Evolutionary conservation across 2,329 filamentous ascomycete species (phyloP).

Genomic region (Pseudogymnoascus sp.): DNA sequence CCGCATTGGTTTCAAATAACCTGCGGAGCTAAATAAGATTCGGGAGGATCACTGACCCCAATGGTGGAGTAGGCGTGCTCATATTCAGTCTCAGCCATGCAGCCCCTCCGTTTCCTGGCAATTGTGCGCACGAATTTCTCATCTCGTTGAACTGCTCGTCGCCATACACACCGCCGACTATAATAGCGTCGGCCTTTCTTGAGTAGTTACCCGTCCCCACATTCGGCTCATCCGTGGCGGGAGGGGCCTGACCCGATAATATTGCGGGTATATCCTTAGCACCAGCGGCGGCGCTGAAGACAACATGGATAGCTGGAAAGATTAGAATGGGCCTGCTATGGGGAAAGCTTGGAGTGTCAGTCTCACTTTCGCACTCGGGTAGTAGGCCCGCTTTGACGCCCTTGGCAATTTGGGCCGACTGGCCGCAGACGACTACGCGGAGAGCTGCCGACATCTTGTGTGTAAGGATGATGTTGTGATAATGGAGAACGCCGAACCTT

Average conservation of each 20-base stretch:
- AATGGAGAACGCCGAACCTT: background rate
- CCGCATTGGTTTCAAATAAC: background rate
- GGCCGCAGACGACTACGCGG: background rate
- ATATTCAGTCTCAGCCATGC: constrained; percentile 20
- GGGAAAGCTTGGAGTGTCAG: background rate
- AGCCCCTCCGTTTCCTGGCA: constrained; percentile 13
- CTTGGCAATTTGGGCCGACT: constrained; percentile 10
- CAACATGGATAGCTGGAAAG: constrained; percentile 13
- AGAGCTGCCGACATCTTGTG: background rate
- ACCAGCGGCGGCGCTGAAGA: constrained; percentile 10
- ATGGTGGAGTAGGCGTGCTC: constrained; percentile 15
- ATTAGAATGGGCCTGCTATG: background rate
- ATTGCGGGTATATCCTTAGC: constrained; percentile 12
- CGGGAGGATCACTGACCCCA: constrained; percentile 9
- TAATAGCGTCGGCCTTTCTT: constrained; percentile 9
- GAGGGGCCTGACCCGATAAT: constrained; percentile 10
- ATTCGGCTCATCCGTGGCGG: background rate
- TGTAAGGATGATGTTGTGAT: background rate
- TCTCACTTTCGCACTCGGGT: constrained; percentile 15
- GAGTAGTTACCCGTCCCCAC: constrained; percentile 14
- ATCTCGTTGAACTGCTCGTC: constrained; percentile 16
- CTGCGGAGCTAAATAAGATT: background rate
- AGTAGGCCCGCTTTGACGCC: constrained; percentile 12
- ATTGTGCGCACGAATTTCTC: constrained; percentile 11
- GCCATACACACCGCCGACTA: constrained; percentile 14